Evolutionary conservation across 352 stramenopile species (phyloP), one percentile per base, ranked within the genome.

Genomic region (Phytophthora lateralis): DNA sequence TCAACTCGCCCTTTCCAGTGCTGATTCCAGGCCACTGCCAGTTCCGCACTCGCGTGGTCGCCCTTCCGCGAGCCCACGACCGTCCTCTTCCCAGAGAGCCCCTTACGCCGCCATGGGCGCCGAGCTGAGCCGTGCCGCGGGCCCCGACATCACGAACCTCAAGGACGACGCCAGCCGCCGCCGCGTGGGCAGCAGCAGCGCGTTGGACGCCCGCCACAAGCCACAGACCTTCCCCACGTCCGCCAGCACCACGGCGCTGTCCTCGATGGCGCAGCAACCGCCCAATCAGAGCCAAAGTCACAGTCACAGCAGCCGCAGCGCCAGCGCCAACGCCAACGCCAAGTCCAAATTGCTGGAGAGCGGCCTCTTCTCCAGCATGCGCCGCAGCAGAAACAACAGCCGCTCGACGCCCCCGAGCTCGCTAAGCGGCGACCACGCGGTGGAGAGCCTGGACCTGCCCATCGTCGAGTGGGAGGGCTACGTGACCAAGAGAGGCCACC

Each of bases 401-500:
- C 78, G 66, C 21, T 60, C 49, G 2, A 60, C 61, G n/a, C 52
- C 66, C 10, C 39, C 50, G 34, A 60, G 47, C 45, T 32, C 44
- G 34, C 30, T 44, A 17, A 66, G 26, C 15, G 69, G 87, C 10
- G 83, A 93, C 45, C 73, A 87, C 20, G 48, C 38, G 0, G 75
- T 96, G 17, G 88, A 96, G 69, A 91, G 82, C 55, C 69, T 96
- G 9, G 88, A 96, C 55, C 67, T 96, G 47, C 88, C 87, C 18
- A 92, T 91, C 20, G 82, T 93, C 27, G 88, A 96, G 60, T 96
- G 88, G 88, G 88, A 96, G 70, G 88, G 88, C 35, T 96, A 95
- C 60, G 88, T 94, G n/a, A 93, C 84, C n/a, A 96, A 96, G 68
- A 76, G 86, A 32, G 86, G 88, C 0, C 85, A 96, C 51, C 68